Evolutionary conservation across 1,284 basidiomycete species (phyloP), one percentile per base, ranked within the genome.

Genomic region (Tranzscheliella williamsii): DNA sequence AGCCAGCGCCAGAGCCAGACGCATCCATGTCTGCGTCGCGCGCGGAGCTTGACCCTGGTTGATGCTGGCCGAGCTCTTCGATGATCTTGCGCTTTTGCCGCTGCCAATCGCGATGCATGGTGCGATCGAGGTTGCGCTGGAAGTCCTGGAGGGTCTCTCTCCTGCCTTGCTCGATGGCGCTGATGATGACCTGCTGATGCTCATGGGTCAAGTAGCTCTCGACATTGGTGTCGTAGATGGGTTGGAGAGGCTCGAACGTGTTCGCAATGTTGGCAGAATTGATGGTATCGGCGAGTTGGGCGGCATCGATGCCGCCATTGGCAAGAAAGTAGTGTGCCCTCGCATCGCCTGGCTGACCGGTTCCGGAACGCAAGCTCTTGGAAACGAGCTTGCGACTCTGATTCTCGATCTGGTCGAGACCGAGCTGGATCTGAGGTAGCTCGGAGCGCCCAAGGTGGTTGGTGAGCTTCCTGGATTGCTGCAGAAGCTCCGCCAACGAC

Each of bases 151-250:
- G 86, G 0, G 91, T 94, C 50, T 90, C 86, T 53, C 86, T 84
- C 37, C 91, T 82, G 4, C 88, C 88, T 73, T 94, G 89, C 76
- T 95, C 91, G 51, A 96, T 93, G 2, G 90, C 90, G 4, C 89
- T 89, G 55, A 95, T 90, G 48, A 96, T 85, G 60, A 90, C 90
- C 78, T 94, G 91, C 78, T 96, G 91, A 72, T 94, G 91, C 5
- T 89, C 88, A 78, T 92, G 89, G 17, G 89, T 87, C 24, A 94
- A 83, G 77, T 89, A 93, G 24, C 73, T 66, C 40, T 87, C 85
- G 35, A 94, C 87, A 74, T 94, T 91, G 0, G 89, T 93, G 79
- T 94, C 91, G 76, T 89, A 87, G 21, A 94, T 83, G 6, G 90
- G 87, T 71, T 91, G 89, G 12, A 93, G 81, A 0, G 91, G 90